Evolutionary conservation across 106 monocot genomes (phyloP), one percentile per base, ranked within the genome.

Genomic region (Agapanthus africanus): DNA sequence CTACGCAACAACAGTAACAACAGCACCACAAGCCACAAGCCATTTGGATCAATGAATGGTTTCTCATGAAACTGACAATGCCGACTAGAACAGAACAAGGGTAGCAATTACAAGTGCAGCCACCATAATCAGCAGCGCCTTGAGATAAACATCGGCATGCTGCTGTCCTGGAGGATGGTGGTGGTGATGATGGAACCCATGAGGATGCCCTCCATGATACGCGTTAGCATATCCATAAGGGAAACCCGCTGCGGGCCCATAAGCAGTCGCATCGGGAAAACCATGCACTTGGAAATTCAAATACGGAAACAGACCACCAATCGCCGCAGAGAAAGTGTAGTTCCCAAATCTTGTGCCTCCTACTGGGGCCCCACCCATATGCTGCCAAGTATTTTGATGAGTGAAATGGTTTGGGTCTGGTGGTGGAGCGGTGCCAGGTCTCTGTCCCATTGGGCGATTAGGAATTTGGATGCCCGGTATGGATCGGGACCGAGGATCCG

Each of bases 261-360:
- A 83, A 10, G 83, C 77, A 38, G 61, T 42, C 0, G 79, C 77
- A 68, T 82, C 78, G 1, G 79, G 82, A 54, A 87, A 82, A 3
- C 82, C 82, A 49, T 87, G 86, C 60, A 87, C 82, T 30, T 82
- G 77, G 56, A 82, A 87, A 66, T 71, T 87, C 31, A 87, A 46
- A 63, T 79, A 57, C 2, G 86, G 79, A 44, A 82, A 77, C 36
- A 87, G 70, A 13, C 82, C 86, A 39, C 82, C 79, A 71, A 87
- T 75, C 33, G 80, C 83, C 7, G 86, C 79, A 15, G 83, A 80
- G 78, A 87, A 83, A 10, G 83, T 87, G 54, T 71, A 87, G 57
- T 80, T 80, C 26, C 83, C 87, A 35, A 78, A 87, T 52, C 82
- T 68, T 1, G 67, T 68, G 37, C 57, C 68, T 0, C 65, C 76